Conservation (phyloP, 2,329 filamentous ascomycete species). For the Talaromyces albobiverticillius region DNA sequence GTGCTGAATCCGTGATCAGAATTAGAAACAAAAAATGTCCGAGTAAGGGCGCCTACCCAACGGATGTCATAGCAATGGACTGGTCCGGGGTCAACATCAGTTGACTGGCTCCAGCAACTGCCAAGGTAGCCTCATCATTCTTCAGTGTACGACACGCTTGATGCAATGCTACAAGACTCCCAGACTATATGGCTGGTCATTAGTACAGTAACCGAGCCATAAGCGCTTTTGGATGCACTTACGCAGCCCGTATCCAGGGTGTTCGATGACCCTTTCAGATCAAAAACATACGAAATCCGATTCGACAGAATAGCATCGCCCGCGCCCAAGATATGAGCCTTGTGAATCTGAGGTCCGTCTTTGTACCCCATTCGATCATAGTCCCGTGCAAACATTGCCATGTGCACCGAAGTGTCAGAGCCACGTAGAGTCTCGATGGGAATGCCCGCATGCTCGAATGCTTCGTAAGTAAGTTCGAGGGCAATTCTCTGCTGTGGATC, state of each 20-base stretch:
- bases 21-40: no score
- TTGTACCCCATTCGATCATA: constrained; percentile 19
- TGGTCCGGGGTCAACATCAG: no score
- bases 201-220: no score
- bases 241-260: constrained; percentile 49
- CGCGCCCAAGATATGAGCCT: constrained; percentile 64
- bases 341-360: constrained; percentile 27
- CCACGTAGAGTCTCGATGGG: constrained; percentile 20
- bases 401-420: constrained; percentile 25
- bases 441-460: constrained; percentile 23
- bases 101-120: no score
- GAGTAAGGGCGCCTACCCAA: no score
- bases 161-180: constrained; percentile 38
- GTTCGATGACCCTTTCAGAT: constrained; percentile 39
- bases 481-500: constrained; percentile 21
- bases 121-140: no score
- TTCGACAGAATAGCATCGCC: constrained; percentile 58
- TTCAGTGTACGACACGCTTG: no score
- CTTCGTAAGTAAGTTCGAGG: constrained; percentile 39
- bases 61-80: no score
- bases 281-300: constrained; percentile 52
- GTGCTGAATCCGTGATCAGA: no score
- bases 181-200: no score
- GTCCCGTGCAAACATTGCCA: constrained; percentile 23
- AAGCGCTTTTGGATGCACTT: no score